Evolutionary conservation across 305 asterid genomes (phyloP), one percentile per base, ranked within the genome.

Genomic region (Fraxinus latifolia): DNA sequence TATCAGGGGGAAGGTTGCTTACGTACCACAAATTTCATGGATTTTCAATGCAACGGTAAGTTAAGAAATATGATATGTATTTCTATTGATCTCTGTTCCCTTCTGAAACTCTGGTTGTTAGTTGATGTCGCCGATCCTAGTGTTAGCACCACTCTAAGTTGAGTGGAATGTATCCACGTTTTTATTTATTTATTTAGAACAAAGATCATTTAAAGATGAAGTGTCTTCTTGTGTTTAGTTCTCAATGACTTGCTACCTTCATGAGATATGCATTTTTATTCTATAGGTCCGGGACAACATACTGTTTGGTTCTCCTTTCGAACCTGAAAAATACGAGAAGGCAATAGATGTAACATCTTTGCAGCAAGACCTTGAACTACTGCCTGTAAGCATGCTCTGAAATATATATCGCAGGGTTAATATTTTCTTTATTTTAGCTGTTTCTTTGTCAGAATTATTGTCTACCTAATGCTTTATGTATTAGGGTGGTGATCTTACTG

Each of bases 1-100:
- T 67, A 85, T 89, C 74, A 89, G 97, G 89, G 98, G 98, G 84
- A 90, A 89, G 70, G 96, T 92, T 86, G 98, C 98, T 50, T 95
- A 93, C 83, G 97, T 95, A 74, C 97, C 98, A 77, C 98, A 95
- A 90, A 90, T 95, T 88, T 95, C 98, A 75, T 95, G 98, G 98
- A 95, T 95, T 83, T 95, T 93, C 85, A 95, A 95, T 79, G 98
- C 98, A 21, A 93, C 98, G 62, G 98, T 95, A 89, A 89, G 98
- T 90, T 86, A 77, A 83, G 17, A 29, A 78, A 34, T 50, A 15
- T 81, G 74, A 79, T 34, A 47, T 83, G 11, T 82, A 74, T 77
- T 71, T 5, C 21, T 32, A 80, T 72, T 47, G 62, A 33, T 73
- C 15, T 42, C 55, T 37, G 55, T 34, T 58, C 55, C 29, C 37